These are phyloP conservation scores for Trichosporon coremiiforme DNA, from an alignment of 1,284 basidiomycete genomes.

Conservation along the genomic window DNA sequence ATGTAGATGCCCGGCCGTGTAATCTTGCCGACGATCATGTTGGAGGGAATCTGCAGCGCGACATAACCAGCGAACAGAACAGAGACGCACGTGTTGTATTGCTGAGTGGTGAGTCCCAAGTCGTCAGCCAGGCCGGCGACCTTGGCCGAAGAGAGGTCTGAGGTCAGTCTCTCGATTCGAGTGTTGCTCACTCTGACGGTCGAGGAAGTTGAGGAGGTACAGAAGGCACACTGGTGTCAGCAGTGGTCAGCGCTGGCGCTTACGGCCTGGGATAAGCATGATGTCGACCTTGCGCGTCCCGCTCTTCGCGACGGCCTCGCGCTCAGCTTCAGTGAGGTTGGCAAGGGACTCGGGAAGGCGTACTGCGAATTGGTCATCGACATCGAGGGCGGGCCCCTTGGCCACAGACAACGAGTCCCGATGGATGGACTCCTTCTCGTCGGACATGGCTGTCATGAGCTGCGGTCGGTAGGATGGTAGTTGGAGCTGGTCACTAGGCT, in stretches of 20 bases:
- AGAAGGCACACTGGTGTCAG: neutral
- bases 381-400: neutral
- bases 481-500: no score
- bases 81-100: slow-evolving; percentile 54
- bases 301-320: slow-evolving; percentile 35
- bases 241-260: neutral
- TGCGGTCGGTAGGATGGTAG: no score
- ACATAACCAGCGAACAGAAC: slow-evolving; percentile 55
- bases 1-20: slow-evolving; percentile 33
- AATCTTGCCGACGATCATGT: slow-evolving; percentile 41
- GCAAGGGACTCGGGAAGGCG: slow-evolving; percentile 24
- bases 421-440: neutral
- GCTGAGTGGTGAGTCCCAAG: slow-evolving; percentile 38
- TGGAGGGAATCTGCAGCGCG: slow-evolving; percentile 46
- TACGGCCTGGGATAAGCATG: slow-evolving; percentile 30
- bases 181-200: neutral
- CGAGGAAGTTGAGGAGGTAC: neutral
- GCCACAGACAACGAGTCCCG: neutral
- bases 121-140: slow-evolving; percentile 34
- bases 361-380: neutral
- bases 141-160: neutral
- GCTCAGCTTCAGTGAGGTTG: slow-evolving; percentile 39
- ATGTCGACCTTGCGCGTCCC: slow-evolving; percentile 47
- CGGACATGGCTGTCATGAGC: neutral
- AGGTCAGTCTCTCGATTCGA: neutral